These are phyloP conservation scores for Gastrodia elata DNA, from an alignment of 106 monocot genomes.

Conservation along the genomic window DNA sequence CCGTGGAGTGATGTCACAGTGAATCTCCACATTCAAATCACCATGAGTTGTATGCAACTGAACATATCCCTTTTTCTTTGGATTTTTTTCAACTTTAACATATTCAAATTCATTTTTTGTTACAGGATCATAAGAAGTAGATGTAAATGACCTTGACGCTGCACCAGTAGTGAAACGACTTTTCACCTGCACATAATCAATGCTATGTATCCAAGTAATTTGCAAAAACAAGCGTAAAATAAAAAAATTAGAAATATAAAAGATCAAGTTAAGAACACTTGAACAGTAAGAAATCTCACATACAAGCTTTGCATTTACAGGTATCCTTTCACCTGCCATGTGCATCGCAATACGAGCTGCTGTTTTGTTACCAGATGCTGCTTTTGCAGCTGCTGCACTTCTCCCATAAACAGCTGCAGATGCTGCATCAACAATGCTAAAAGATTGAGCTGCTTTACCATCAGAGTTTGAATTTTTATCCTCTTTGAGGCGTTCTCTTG, in stretches of 20 bases:
- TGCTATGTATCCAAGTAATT: neutral
- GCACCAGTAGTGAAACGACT: conserved; percentile 82
- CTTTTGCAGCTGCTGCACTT: conserved; percentile 87
- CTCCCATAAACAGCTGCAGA: conserved; percentile 92
- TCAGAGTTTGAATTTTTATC: conserved; percentile 54
- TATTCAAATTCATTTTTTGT: conserved; percentile 93
- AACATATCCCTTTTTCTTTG: conserved; percentile 95
- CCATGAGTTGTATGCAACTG: conserved; percentile 96
- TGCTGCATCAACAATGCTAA: conserved; percentile 97
- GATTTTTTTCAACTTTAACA: conserved; percentile 86
- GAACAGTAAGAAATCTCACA: neutral
- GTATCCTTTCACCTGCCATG: conserved; percentile 81
- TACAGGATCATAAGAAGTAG: conserved; percentile 91
- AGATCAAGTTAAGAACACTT: neutral
- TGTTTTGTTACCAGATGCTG: conserved; percentile 73
- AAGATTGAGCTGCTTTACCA: conserved; percentile 39
- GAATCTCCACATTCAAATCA: conserved; percentile 85
- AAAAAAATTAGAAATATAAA: neutral
- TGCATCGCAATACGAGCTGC: conserved; percentile 84
- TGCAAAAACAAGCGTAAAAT: neutral
- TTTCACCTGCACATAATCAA: conserved; percentile 59
- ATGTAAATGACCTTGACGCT: conserved; percentile 93
- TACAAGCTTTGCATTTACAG: conserved; percentile 93
- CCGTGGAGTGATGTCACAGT: conserved; percentile 89
- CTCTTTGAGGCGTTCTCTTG: conserved; percentile 61